Base-by-base conservation (phyloP, 805 yeast genomes). In the Wickerhamiella australiensis region DNA sequence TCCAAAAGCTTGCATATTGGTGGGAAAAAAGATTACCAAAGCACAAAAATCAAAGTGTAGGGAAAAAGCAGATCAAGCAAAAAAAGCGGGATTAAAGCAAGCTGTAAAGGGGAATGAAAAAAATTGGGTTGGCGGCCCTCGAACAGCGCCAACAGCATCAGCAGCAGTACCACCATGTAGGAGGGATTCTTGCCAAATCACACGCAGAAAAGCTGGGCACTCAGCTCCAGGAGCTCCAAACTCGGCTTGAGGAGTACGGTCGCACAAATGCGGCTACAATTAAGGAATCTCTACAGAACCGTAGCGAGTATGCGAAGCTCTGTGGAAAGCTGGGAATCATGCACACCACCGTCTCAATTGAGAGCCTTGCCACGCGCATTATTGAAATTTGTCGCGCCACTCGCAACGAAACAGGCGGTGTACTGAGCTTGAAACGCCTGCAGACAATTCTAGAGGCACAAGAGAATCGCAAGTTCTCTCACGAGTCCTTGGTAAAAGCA, bases 281-380 rank as follows among this genome's bases (percentile, higher is more conserved):
- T 41, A 66, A 75, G 47, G 70, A 69, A 43, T 80, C 84, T 60
- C 72, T 80, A 0, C 77, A 77, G 50, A 75, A 86, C 58, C 69
- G 94, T 26, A 67, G 73, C 25, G 80, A 84, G 60, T 85, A 87
- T 62, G 78, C 85, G 33, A 74, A 75, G 52, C 79, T 88, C 68
- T 86, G 95, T 59, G 68, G 74, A 3, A 76, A 80, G 56, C 79
- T 87, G 25, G 96, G 96, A 1, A 80, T 87, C 0, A 62, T 88
- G 23, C 69, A 70, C 2, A 54, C 59, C 31, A 59, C 54, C 15
- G 52, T 56, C 37, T 56, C 59, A n/a, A 37, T 36, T 12, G 63
- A 61, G 13, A 86, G 82, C 36, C 65, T 90, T 17, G 78, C 85
- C 2, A 82, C 85, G 12, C 75, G 80, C 50, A 69, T 87, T 13